Evolutionary conservation across 78 protist species (phyloP).

Genomic region (Blattamonas nauphoetae): DNA sequence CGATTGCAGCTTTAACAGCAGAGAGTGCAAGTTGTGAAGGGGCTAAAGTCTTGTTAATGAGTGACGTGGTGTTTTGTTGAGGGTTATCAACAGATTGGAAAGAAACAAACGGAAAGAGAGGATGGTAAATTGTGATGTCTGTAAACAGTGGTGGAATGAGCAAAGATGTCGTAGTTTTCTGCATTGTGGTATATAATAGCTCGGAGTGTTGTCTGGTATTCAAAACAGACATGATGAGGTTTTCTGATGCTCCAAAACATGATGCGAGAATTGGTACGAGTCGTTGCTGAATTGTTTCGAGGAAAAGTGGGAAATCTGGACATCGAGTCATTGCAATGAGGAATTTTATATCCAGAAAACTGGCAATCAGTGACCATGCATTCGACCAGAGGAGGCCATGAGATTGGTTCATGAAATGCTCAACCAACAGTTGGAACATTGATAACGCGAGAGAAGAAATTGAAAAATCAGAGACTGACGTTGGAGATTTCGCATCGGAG

Average conservation of each 20-base stretch:
- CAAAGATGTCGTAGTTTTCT: not conserved
- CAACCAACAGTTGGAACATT: too few species aligned
- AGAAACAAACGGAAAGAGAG: not conserved
- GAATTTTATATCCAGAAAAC: too few species aligned
- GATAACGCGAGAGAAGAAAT: too few species aligned
- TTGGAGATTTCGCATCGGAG: too few species aligned
- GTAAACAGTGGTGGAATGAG: not conserved
- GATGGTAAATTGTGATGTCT: not conserved
- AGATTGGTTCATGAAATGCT: too few species aligned
- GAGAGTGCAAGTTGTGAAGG: not conserved
- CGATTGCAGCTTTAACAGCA: not conserved
- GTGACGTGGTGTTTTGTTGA: not conserved
- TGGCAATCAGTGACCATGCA: too few species aligned
- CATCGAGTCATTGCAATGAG: not conserved
- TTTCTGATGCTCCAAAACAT: not conserved
- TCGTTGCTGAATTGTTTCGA: not conserved
- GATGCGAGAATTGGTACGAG: not conserved
- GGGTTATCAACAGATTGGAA: not conserved
- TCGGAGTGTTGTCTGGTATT: not conserved
- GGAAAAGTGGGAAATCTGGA: not conserved
- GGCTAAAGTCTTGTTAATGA: not conserved
- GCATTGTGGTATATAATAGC: not conserved
- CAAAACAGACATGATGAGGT: not conserved
- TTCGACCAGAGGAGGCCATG: too few species aligned
- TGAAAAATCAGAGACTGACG: too few species aligned